Conservation (phyloP, 352 stramenopile species). For the Phytophthora capsici region DNA sequence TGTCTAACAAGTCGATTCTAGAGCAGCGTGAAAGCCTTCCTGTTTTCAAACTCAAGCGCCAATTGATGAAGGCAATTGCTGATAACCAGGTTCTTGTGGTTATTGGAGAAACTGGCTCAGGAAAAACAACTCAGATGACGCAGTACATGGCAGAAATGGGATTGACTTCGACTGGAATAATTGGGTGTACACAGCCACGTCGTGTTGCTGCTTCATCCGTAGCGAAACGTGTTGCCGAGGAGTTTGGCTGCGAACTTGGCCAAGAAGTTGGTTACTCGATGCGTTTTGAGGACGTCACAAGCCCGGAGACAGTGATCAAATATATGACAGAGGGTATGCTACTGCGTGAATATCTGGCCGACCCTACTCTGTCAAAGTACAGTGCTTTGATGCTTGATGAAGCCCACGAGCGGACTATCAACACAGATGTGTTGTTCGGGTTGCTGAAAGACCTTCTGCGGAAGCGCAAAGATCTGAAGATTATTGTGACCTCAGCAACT, state of each 20-base stretch:
- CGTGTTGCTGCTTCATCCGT: conserved; percentile 98
- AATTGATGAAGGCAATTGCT: conserved; percentile 95
- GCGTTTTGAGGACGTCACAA: conserved; percentile 88
- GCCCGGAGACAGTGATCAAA: conserved; percentile 97
- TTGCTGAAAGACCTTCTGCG: conserved; percentile 89
- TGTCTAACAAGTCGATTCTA: conserved; percentile 95
- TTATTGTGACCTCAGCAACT: conserved; percentile 95
- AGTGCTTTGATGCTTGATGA: conserved; percentile 98
- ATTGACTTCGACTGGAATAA: conserved; percentile 95
- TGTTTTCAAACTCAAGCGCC: conserved; percentile 97
- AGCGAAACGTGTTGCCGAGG: conserved; percentile 96
- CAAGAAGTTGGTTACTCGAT: conserved; percentile 95
- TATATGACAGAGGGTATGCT: conserved; percentile 99
- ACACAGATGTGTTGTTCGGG: conserved; percentile 99
- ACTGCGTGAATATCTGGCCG: conserved; percentile 98
- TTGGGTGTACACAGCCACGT: conserved; percentile 98
- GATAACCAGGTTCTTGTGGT: conserved; percentile 98
- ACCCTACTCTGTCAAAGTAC: conserved; percentile 96
- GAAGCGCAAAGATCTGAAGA: conserved; percentile 88
- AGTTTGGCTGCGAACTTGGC: conserved; percentile 95
- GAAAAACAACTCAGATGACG: conserved; percentile 99
- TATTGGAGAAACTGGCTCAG: conserved; percentile 98
- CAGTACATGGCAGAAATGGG: conserved; percentile 99
- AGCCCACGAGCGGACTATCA: conserved; percentile 98
- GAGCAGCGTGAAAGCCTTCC: conserved; percentile 97